Evolutionary conservation across 2,329 filamentous ascomycete species (phyloP).

Genomic region (Trichophyton verrucosum): DNA sequence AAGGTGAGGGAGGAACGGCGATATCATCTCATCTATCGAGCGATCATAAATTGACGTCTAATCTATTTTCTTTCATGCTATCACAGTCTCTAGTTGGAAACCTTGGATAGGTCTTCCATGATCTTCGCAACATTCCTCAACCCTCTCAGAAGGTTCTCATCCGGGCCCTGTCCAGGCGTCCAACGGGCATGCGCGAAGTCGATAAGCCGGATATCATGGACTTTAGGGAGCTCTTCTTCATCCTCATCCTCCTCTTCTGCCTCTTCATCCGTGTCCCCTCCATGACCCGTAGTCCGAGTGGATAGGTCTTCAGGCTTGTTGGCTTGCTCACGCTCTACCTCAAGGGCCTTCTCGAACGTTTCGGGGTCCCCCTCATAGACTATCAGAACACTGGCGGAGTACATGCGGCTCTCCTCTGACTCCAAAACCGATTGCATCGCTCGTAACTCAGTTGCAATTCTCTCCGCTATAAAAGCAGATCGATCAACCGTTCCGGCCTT

Average conservation of each 20-base stretch:
- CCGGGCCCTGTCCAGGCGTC: constrained; percentile 68
- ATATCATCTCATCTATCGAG: background rate
- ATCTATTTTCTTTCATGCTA: background rate
- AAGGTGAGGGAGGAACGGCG: background rate
- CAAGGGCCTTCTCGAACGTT: constrained; percentile 40
- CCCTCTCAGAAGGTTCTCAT: constrained; percentile 69
- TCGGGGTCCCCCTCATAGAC: constrained; percentile 54
- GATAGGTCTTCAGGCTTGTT: constrained; percentile 15
- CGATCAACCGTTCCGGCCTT: constrained; percentile 31
- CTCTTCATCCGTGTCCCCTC: constrained; percentile 19
- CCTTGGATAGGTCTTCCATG: constrained; percentile 50
- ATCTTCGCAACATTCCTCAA: constrained; percentile 60
- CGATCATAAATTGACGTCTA: background rate
- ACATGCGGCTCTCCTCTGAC: constrained; percentile 53
- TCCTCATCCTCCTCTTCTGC: constrained; percentile 41
- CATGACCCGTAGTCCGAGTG: constrained; percentile 13
- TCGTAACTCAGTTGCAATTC: constrained; percentile 32
- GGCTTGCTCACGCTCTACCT: constrained; percentile 24
- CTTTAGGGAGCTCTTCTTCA: constrained; percentile 45
- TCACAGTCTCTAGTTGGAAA: background rate
- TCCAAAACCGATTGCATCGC: constrained; percentile 39
- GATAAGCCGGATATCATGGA: constrained; percentile 76
- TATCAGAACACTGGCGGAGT: constrained; percentile 51
- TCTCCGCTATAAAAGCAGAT: constrained; percentile 31
- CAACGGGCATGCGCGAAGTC: constrained; percentile 91